Conservation (phyloP, 345 rosid genomes). For the Gossypium stocksii region DNA sequence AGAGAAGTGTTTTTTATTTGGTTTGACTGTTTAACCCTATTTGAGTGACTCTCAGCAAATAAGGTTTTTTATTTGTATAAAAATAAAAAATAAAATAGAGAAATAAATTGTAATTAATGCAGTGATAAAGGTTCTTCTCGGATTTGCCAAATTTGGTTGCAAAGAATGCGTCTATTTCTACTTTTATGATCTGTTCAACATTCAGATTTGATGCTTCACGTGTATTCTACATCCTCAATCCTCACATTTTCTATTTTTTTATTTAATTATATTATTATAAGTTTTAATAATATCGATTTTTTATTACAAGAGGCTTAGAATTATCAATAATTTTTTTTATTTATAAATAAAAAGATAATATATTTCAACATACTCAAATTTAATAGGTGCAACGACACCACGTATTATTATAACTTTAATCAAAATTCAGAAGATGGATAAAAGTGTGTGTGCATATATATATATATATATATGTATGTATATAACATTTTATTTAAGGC, state of each 20-base stretch:
- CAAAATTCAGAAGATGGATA: too few relatives aligned
- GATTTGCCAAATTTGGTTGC: conserved; percentile 11
- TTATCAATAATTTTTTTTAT: too few relatives aligned
- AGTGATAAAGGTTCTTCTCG: background rate
- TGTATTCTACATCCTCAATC: background rate
- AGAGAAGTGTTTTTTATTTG: background rate
- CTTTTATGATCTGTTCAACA: background rate
- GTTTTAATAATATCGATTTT: too few relatives aligned
- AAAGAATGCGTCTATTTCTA: background rate
- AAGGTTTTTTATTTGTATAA: background rate
- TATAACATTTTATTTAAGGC: too few relatives aligned
- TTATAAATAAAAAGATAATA: too few relatives aligned
- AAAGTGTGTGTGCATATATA: too few relatives aligned
- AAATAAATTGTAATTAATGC: conserved; percentile 2
- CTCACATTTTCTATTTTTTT: background rate
- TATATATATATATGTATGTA: too few relatives aligned
- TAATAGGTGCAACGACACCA: too few relatives aligned
- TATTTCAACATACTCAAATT: rapidly evolving
- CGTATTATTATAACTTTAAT: too few relatives aligned
- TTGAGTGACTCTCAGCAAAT: background rate
- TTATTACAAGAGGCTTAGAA: too few relatives aligned
- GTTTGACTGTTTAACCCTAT: background rate
- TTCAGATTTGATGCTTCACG: background rate
- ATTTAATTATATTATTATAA: too few relatives aligned
- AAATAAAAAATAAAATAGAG: background rate